Conservation (phyloP, 192 early-diverging fungal genomes). For the Podila horticola region DNA sequence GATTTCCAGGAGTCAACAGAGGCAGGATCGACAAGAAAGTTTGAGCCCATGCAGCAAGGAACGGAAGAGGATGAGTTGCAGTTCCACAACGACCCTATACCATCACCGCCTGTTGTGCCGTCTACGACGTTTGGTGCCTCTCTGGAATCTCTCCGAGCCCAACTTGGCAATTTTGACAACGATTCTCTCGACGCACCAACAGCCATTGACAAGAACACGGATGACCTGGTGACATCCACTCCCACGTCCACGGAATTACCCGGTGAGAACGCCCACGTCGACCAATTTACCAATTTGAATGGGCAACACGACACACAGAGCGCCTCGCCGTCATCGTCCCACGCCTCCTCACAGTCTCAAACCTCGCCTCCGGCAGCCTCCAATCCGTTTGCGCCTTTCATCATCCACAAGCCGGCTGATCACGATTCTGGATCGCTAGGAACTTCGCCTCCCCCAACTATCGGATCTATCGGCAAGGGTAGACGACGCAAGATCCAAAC, state of each 20-base stretch:
- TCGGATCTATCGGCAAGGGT: conserved; percentile 22
- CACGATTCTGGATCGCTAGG: not conserved
- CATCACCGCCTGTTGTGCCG: not conserved
- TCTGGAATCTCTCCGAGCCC: conserved; percentile 22
- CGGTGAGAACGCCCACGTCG: too few species aligned
- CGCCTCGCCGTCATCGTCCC: not conserved
- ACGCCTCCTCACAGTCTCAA: not conserved
- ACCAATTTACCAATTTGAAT: not conserved
- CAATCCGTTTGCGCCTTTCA: conserved; percentile 20
- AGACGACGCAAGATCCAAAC: conserved; percentile 35
- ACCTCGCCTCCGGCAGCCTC: not conserved
- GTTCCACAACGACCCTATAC: not conserved
- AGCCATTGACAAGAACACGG: not conserved
- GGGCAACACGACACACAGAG: not conserved
- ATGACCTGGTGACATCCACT: not conserved
- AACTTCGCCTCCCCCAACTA: not conserved
- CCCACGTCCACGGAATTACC: too few species aligned
- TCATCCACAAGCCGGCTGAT: not conserved
- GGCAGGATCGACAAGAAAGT: not conserved
- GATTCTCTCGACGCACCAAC: not conserved
- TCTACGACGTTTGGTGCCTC: not conserved
- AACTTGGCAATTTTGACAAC: conserved; percentile 4
- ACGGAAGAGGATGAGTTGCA: conserved; percentile 20
- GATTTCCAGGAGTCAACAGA: conserved; percentile 4
- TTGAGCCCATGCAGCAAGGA: conserved; percentile 28